These are phyloP conservation scores for Zygosaccharomyces pseudorouxii DNA, from an alignment of 805 yeast species.

Conservation along the genomic window DNA sequence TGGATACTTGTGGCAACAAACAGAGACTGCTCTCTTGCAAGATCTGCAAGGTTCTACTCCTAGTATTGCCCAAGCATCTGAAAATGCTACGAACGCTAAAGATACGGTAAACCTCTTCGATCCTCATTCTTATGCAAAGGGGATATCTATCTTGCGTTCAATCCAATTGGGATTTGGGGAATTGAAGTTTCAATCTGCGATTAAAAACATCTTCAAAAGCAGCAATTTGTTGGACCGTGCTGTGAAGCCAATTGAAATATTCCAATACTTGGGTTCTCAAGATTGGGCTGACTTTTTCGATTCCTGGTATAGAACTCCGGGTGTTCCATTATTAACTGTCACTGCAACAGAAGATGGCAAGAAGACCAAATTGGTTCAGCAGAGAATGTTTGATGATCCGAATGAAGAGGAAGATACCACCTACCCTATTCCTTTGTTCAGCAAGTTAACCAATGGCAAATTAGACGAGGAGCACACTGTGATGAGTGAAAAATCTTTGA, in stretches of 20 bases:
- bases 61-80: conserved; percentile 18
- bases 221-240: conserved; percentile 15
- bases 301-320: conserved; percentile 59
- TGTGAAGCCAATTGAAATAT: conserved; percentile 34
- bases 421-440: conserved; percentile 54
- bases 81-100: conserved; percentile 9
- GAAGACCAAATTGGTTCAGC: conserved; percentile 38
- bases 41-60: conserved; percentile 16
- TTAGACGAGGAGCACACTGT: conserved; percentile 21
- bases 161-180: conserved; percentile 26
- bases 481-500: conserved; percentile 30
- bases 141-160: conserved; percentile 30
- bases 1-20: conserved; percentile 22
- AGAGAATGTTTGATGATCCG: conserved; percentile 32
- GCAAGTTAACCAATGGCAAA: conserved; percentile 17
- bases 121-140: conserved; percentile 33
- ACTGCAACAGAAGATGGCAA: conserved; percentile 22
- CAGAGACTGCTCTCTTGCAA: conserved; percentile 13
- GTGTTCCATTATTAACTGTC: conserved; percentile 51
- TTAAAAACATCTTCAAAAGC: conserved; percentile 17
- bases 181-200: conserved; percentile 18
- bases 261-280: conserved; percentile 22
- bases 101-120: conserved; percentile 30
- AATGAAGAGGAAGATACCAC: conserved; percentile 50
- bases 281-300: conserved; percentile 31